A percentile compares a stretch with the other conserved stretches of the same genome.
These are phyloP conservation scores for Pythium grandisporangium DNA, from an alignment of 352 stramenopile species.

Conservation along the genomic window DNA sequence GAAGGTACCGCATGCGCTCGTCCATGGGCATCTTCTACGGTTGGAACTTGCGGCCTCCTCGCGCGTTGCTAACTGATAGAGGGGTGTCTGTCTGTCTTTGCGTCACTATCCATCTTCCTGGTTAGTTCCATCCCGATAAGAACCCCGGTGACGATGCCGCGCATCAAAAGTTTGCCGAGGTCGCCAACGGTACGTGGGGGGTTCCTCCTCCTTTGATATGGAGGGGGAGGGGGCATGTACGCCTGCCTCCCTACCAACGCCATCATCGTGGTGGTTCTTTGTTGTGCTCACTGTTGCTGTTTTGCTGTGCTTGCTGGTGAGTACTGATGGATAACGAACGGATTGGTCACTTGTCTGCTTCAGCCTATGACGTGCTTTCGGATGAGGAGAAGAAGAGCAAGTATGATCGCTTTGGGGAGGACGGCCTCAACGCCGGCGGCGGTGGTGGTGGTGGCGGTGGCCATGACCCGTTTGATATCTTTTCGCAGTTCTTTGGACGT, in stretches of 20 bases:
- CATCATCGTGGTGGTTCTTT: too few relatives aligned
- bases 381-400: slow-evolving; percentile 84
- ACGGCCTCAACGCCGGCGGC: slow-evolving; percentile 55
- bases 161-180: slow-evolving; percentile 83
- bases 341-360: slow-evolving; percentile 11
- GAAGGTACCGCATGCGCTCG: too few relatives aligned
- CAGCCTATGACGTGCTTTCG: slow-evolving; percentile 88
- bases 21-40: too few relatives aligned
- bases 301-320: too few relatives aligned
- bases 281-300: too few relatives aligned
- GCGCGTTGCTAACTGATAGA: too few relatives aligned
- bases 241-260: background rate
- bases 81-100: too few relatives aligned
- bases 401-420: slow-evolving; percentile 90
- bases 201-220: background rate
- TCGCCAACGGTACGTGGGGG: slow-evolving; percentile 41
- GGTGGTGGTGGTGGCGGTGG: slow-evolving; percentile 34
- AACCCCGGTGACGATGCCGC: slow-evolving; percentile 82
- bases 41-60: background rate
- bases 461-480: slow-evolving; percentile 73
- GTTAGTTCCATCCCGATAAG: slow-evolving; percentile 87
- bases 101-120: too few relatives aligned
- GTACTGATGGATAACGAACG: too few relatives aligned
- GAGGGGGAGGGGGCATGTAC: too few relatives aligned
- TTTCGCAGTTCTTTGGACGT: slow-evolving; percentile 70